Evolutionary conservation across 2,329 filamentous ascomycete genomes (phyloP).

Genomic region (Aspergillus bombycis): DNA sequence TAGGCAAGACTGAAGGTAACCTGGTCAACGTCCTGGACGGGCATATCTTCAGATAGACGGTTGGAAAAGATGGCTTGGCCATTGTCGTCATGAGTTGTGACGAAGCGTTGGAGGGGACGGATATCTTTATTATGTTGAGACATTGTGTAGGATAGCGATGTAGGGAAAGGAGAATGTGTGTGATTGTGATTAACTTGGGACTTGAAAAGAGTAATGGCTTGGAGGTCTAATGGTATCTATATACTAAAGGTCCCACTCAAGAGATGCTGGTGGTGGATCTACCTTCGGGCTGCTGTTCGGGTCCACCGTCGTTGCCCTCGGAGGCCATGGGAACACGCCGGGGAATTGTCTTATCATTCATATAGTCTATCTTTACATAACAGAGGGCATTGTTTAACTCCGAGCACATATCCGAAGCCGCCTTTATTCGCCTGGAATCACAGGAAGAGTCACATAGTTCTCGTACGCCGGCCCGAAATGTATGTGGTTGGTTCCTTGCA

Average conservation of each 20-base stretch:
- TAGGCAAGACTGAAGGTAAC: slow-evolving; percentile 55
- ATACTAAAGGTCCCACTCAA: background rate
- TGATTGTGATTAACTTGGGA: background rate
- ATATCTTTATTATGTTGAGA: slow-evolving; percentile 19
- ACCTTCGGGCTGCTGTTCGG: background rate
- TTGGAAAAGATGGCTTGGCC: slow-evolving; percentile 41
- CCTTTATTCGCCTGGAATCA: slow-evolving; percentile 41
- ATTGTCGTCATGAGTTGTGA: slow-evolving; percentile 37
- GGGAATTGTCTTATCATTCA: background rate
- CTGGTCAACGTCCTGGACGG: slow-evolving; percentile 38
- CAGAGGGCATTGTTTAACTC: background rate
- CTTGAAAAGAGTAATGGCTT: background rate
- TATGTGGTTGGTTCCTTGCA: slow-evolving; percentile 53
- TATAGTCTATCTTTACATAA: background rate
- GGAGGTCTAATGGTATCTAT: background rate
- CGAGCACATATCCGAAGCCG: background rate
- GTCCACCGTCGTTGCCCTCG: background rate
- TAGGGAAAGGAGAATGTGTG: background rate
- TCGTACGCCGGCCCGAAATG: slow-evolving; percentile 49
- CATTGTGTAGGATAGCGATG: background rate
- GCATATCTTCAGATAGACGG: slow-evolving; percentile 27
- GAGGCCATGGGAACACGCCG: background rate
- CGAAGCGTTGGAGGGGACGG: slow-evolving; percentile 39
- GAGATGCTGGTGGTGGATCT: background rate
- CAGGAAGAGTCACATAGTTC: slow-evolving; percentile 54